A percentile compares a stretch with the other conserved stretches of the same genome.
These are phyloP conservation scores for Cercospora citrullina DNA, from an alignment of 2,329 filamentous ascomycete genomes.

Conservation along the genomic window DNA sequence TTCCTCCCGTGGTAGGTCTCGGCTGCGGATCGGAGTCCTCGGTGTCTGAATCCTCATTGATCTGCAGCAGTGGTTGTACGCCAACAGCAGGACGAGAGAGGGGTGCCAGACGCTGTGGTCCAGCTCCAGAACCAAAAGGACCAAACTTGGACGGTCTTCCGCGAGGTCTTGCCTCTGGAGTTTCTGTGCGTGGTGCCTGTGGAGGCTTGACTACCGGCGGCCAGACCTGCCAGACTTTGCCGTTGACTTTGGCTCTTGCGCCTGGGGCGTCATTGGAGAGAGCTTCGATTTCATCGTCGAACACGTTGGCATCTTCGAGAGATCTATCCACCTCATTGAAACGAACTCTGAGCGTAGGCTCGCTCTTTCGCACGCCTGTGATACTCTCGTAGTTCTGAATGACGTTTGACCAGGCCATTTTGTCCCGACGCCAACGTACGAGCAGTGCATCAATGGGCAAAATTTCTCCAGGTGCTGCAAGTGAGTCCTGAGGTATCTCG, in stretches of 20 bases:
- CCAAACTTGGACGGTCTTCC: not conserved
- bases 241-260: constrained; percentile 13
- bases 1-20: constrained; percentile 22
- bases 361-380: not conserved
- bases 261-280: constrained; percentile 12
- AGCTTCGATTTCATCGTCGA: constrained; percentile 7
- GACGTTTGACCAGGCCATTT: constrained; percentile 13
- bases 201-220: not conserved
- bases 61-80: not conserved
- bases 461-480: constrained; percentile 3
- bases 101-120: not conserved
- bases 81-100: not conserved
- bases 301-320: constrained; percentile 1
- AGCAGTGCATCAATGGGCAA: constrained; percentile 17
- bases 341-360: constrained; percentile 11
- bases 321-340: constrained; percentile 9
- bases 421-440: constrained; percentile 15
- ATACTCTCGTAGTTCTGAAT: constrained; percentile 1
- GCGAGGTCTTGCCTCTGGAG: not conserved
- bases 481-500: not conserved
- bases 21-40: not conserved
- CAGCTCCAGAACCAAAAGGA: not conserved
- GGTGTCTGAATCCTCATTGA: not conserved
- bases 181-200: not conserved
- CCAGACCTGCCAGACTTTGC: constrained; percentile 9